phyloP scores from a whole-genome alignment of 352 stramenopile species.

The Phytophthora fragariaefolia region DNA sequence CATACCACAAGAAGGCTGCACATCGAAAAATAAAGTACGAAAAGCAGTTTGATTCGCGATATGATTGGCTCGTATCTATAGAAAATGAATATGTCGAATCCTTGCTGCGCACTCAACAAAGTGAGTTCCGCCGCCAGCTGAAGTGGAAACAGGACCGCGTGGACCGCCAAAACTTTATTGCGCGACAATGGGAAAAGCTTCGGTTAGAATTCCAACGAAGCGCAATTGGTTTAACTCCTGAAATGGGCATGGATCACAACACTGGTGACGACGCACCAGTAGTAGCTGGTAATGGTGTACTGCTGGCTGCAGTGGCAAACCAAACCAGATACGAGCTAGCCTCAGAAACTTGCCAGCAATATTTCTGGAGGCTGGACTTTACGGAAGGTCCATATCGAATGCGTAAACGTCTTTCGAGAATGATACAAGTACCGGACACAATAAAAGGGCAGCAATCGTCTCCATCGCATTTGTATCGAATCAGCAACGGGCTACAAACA shows the following conservation, averaged over 20 bases:
- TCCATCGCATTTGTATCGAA: slow-evolving; percentile 4
- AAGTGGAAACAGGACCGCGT: slow-evolving; percentile 75
- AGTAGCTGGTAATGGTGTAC: slow-evolving; percentile 2
- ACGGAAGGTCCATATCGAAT: slow-evolving; percentile 75
- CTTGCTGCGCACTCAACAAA: slow-evolving; percentile 51
- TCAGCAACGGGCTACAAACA: not conserved
- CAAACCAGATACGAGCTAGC: slow-evolving; percentile 19
- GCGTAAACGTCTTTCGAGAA: slow-evolving; percentile 56
- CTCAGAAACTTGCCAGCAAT: not conserved
- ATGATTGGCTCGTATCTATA: slow-evolving; percentile 53
- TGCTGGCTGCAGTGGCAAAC: slow-evolving; percentile 22
- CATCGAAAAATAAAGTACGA: slow-evolving; percentile 46
- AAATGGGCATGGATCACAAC: not conserved
- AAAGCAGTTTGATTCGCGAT: slow-evolving; percentile 48
- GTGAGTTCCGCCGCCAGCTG: slow-evolving; percentile 60
- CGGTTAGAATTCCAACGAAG: slow-evolving; percentile 31
- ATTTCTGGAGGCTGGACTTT: slow-evolving; percentile 57
- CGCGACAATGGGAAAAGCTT: slow-evolving; percentile 58
- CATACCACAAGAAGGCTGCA: slow-evolving; percentile 47
- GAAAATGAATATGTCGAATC: slow-evolving; percentile 44
- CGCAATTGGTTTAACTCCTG: slow-evolving; percentile 3
- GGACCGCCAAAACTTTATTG: slow-evolving; percentile 71
- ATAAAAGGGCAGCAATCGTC: slow-evolving; percentile 4
- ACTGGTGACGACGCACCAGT: not conserved
- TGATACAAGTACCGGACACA: slow-evolving; percentile 13